Evolutionary conservation across 106 monocot genomes (phyloP).

Genomic region (Allium fistulosum): DNA sequence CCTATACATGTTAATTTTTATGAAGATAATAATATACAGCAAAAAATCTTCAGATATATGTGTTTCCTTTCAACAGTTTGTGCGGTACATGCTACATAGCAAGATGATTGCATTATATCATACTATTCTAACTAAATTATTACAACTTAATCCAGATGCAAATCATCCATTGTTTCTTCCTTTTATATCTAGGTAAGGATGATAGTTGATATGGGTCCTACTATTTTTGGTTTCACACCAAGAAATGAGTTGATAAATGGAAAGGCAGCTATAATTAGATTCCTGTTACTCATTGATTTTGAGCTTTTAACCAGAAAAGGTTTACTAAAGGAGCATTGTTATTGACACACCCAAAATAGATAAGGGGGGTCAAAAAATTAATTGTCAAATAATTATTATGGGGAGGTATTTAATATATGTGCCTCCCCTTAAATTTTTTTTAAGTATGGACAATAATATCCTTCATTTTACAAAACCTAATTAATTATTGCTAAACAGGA

Average conservation of each 20-base stretch:
- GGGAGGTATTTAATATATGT: too few relatives aligned
- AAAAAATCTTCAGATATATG: background rate
- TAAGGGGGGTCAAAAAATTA: too few relatives aligned
- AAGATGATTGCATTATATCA: background rate
- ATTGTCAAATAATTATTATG: too few relatives aligned
- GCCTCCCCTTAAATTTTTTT: too few relatives aligned
- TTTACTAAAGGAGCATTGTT: constrained; percentile 83
- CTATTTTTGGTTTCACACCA: constrained; percentile 61
- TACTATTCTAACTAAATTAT: background rate
- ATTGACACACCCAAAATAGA: too few relatives aligned
- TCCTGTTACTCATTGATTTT: constrained; percentile 80
- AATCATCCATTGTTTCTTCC: background rate
- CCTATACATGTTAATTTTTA: background rate
- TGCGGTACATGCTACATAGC: background rate
- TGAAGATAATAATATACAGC: background rate
- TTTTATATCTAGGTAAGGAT: constrained; percentile 49
- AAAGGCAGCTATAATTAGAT: constrained; percentile 70
- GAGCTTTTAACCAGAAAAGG: constrained; percentile 97
- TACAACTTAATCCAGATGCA: background rate
- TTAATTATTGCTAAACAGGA: too few relatives aligned
- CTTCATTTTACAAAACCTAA: too few relatives aligned
- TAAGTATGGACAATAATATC: too few relatives aligned
- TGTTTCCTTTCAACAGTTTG: background rate
- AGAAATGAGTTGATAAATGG: constrained; percentile 68
- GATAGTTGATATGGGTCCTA: constrained; percentile 57